phyloP scores from a whole-genome alignment of 2,329 filamentous ascomycete species.

The Diplodia mutila region DNA sequence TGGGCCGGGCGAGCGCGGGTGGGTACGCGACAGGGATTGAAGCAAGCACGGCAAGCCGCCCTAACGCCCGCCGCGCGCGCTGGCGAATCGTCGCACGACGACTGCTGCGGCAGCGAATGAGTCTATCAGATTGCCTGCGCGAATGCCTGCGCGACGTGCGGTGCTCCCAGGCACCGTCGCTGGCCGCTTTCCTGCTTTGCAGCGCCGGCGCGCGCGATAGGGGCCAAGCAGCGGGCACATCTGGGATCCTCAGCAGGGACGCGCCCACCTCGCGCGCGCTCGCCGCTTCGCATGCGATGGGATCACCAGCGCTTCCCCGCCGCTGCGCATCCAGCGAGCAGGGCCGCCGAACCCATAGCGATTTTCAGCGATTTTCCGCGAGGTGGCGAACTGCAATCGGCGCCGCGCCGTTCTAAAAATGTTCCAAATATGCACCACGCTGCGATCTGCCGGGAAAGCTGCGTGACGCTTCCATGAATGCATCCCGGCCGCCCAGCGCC shows the following conservation, averaged over 20 bases:
- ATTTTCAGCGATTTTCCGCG: slow-evolving; percentile 24
- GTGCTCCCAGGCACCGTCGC: slow-evolving; percentile 17
- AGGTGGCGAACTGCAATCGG: slow-evolving; percentile 24
- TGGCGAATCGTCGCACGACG: slow-evolving; percentile 22
- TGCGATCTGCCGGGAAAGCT: slow-evolving; percentile 21
- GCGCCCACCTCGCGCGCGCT: slow-evolving; percentile 1
- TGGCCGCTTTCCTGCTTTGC: slow-evolving; percentile 13
- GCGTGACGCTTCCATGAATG: slow-evolving; percentile 6
- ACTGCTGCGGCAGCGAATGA: neutral
- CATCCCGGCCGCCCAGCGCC: slow-evolving; percentile 14
- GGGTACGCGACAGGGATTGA: slow-evolving; percentile 21
- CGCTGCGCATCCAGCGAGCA: slow-evolving; percentile 15
- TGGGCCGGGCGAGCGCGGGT: slow-evolving; percentile 20
- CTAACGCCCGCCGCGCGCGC: slow-evolving; percentile 18
- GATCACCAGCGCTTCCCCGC: slow-evolving; percentile 24
- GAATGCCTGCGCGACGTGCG: slow-evolving; percentile 17
- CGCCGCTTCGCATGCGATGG: slow-evolving; percentile 6
- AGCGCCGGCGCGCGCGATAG: slow-evolving; percentile 4
- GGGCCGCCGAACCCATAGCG: slow-evolving; percentile 9
- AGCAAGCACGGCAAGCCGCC: slow-evolving; percentile 15
- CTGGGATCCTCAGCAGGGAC: neutral
- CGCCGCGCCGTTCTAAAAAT: slow-evolving; percentile 22
- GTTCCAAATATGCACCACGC: slow-evolving; percentile 14
- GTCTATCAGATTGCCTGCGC: slow-evolving; percentile 19
- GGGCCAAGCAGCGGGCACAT: neutral